Conservation (phyloP, 371 early-diverging fungal genomes). For the Circinella umbellata region DNA sequence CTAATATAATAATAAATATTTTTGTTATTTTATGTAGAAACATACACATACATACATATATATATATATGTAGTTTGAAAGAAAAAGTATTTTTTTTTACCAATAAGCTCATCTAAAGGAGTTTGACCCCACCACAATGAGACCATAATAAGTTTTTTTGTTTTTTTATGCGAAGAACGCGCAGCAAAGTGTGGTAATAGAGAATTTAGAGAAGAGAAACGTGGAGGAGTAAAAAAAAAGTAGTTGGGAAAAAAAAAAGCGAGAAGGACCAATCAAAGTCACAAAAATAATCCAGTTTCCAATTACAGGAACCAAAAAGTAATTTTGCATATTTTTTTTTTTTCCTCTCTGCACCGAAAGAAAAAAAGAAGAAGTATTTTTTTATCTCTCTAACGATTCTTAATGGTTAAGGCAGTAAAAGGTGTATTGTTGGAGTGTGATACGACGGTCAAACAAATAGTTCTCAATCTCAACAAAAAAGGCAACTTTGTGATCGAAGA, state of each 20-base stretch:
- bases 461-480: constrained; percentile 74
- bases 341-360: background rate
- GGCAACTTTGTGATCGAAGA: constrained; percentile 86
- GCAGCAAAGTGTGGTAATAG: background rate
- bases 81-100: constrained; percentile 13
- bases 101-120: constrained; percentile 47
- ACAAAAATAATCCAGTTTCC: background rate
- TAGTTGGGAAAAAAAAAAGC: no score
- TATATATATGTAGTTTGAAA: no score
- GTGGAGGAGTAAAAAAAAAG: background rate
- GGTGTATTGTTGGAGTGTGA: constrained; percentile 70
- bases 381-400: background rate
- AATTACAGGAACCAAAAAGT: background rate
- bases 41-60: no score
- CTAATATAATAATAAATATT: constrained; percentile 35
- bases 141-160: constrained; percentile 17
- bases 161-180: background rate
- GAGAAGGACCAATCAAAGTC: background rate
- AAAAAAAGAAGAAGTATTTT: no score
- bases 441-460: constrained; percentile 81
- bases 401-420: constrained; percentile 57
- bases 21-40: no score
- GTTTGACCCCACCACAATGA: constrained; percentile 53
- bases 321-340: background rate
- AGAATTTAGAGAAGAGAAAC: background rate